Evolutionary conservation across 2,329 filamentous ascomycete species (phyloP).

Genomic region (Ceratocystis eucalypticola): DNA sequence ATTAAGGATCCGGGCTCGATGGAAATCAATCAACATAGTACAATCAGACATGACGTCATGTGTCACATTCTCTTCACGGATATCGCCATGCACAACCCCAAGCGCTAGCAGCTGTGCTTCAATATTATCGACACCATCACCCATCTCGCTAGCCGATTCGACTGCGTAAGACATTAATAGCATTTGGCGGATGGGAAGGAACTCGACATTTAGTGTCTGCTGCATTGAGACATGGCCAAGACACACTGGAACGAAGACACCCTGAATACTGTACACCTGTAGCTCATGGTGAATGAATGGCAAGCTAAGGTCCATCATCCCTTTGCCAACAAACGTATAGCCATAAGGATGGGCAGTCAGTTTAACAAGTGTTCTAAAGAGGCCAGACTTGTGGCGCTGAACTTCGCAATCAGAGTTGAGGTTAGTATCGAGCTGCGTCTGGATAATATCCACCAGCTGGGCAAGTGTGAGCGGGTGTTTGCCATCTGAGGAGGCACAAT

Average conservation of each 20-base stretch:
- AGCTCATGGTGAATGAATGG: background rate
- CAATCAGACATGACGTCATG: background rate
- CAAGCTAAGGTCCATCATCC: background rate
- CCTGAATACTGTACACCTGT: background rate
- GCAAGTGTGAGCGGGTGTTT: background rate
- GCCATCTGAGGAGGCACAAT: no score
- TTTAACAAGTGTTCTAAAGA: background rate
- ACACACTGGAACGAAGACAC: background rate
- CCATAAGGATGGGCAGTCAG: background rate
- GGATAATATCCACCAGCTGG: background rate
- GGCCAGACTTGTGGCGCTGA: background rate
- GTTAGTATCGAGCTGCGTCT: background rate
- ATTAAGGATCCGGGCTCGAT: background rate
- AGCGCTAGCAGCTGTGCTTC: background rate
- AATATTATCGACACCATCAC: background rate
- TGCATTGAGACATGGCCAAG: background rate
- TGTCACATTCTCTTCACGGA: background rate
- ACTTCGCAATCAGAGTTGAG: background rate
- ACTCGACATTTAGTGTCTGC: background rate
- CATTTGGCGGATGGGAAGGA: background rate
- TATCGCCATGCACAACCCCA: background rate
- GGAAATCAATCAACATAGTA: background rate
- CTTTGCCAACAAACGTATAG: slow-evolving; percentile 7
- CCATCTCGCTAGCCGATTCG: background rate
- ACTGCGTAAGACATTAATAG: background rate